Evolutionary conservation across 371 early-diverging fungal species (phyloP).

Genomic region (Apophysomyces trapeziformis): DNA sequence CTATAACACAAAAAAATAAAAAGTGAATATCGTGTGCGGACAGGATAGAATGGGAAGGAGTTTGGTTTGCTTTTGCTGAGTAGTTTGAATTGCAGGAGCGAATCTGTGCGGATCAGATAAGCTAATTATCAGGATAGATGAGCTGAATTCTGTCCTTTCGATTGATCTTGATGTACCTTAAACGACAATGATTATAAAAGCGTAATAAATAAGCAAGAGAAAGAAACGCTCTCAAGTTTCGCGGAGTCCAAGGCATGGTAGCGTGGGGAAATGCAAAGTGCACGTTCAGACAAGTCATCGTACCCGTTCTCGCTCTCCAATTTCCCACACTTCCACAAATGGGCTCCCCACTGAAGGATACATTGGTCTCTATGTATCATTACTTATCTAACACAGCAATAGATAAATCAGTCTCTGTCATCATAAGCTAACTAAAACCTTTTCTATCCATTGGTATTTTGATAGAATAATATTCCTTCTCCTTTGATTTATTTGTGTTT

Average conservation of each 20-base stretch:
- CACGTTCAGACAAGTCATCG: background rate
- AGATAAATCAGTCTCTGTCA: too few relatives aligned
- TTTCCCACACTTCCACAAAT: constrained; percentile 6
- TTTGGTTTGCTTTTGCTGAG: constrained; percentile 1
- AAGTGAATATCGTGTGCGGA: background rate
- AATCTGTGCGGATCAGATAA: constrained; percentile 8
- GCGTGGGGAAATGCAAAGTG: background rate
- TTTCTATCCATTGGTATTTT: too few relatives aligned
- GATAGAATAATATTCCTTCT: too few relatives aligned
- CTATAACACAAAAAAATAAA: background rate
- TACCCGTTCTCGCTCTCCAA: background rate
- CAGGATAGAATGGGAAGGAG: background rate
- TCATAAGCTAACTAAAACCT: too few relatives aligned
- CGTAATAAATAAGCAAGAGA: background rate
- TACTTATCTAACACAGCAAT: too few relatives aligned
- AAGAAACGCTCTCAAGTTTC: background rate
- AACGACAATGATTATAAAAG: too few relatives aligned
- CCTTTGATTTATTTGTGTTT: too few relatives aligned
- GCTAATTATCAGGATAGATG: background rate
- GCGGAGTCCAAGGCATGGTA: background rate
- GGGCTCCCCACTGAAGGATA: background rate
- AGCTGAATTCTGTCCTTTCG: background rate
- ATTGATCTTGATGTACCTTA: background rate
- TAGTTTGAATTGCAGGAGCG: constrained; percentile 1
- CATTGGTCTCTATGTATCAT: too few relatives aligned